These are phyloP conservation scores for Colletotrichum shisoi DNA, from an alignment of 2,329 filamentous ascomycete genomes.

Conservation along the genomic window DNA sequence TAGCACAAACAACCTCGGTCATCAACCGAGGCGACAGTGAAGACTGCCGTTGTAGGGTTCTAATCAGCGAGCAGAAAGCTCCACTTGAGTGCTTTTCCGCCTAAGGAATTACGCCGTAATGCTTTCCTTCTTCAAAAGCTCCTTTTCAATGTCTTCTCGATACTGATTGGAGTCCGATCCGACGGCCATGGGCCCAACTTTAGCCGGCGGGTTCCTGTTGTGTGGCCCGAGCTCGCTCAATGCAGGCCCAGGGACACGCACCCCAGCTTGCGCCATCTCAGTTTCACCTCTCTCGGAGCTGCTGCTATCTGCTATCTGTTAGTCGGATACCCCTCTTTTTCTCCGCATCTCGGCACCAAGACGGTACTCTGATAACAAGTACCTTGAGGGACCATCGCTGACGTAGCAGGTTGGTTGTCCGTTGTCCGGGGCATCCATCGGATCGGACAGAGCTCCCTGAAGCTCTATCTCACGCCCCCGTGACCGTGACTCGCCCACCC, in stretches of 20 bases:
- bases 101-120: too few species aligned
- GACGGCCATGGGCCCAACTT: not conserved
- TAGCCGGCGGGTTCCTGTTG: slow-evolving; percentile 16
- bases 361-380: slow-evolving; percentile 6
- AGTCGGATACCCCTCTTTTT: not conserved
- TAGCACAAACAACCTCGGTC: too few species aligned
- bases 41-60: too few species aligned
- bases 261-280: slow-evolving; percentile 19
- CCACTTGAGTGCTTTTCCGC: too few species aligned
- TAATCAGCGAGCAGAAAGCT: too few species aligned
- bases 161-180: not conserved
- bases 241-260: slow-evolving; percentile 33
- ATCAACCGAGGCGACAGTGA: too few species aligned
- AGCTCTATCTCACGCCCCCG: slow-evolving; percentile 32
- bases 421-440: slow-evolving; percentile 18
- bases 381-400: slow-evolving; percentile 35
- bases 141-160: too few species aligned
- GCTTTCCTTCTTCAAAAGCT: too few species aligned
- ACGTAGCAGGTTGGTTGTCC: slow-evolving; percentile 29
- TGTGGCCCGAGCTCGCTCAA: slow-evolving; percentile 11
- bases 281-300: slow-evolving; percentile 13
- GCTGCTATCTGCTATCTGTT: not conserved
- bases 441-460: slow-evolving; percentile 9
- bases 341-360: accelerated
- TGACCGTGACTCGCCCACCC: slow-evolving; percentile 36